These are phyloP conservation scores for Neofusicoccum sp. DNA, from an alignment of 2,329 filamentous ascomycete genomes.

Conservation along the genomic window DNA sequence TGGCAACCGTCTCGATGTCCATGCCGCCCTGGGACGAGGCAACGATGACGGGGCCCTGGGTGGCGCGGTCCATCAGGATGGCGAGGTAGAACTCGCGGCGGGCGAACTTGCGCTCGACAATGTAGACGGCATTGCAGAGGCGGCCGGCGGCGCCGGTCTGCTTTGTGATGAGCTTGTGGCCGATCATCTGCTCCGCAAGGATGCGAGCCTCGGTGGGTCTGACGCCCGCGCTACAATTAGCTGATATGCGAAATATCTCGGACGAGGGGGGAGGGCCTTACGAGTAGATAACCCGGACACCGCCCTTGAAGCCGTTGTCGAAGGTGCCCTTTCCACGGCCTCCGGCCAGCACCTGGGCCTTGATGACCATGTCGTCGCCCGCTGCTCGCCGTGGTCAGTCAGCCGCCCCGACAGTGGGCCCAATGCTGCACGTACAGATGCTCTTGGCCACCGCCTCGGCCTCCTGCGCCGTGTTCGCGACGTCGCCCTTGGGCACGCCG, in stretches of 20 bases:
- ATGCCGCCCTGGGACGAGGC: conserved; percentile 98
- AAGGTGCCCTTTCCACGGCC: conserved; percentile 97
- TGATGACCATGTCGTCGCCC: conserved; percentile 97
- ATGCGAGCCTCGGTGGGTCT: conserved; percentile 89
- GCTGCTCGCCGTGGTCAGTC: conserved; percentile 43
- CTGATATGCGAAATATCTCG: conserved; percentile 19
- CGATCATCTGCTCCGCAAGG: conserved; percentile 99
- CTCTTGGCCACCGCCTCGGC: conserved; percentile 88
- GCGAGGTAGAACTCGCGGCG: conserved; percentile 99
- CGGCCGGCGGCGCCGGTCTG: conserved; percentile 93
- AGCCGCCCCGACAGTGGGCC: background rate
- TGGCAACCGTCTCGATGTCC: conserved; percentile 98
- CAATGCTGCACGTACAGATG: conserved; percentile 63
- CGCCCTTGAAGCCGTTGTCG: conserved; percentile 98
- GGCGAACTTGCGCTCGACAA: conserved; percentile 99
- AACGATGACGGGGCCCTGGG: conserved; percentile 92
- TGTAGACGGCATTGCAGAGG: conserved; percentile 96
- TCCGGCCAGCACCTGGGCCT: conserved; percentile 97
- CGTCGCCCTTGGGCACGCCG: conserved; percentile 85
- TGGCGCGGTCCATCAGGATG: conserved; percentile 94
- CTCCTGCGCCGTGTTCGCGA: conserved; percentile 81
- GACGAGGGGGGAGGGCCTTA: conserved; percentile 41
- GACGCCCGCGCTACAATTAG: conserved; percentile 13
- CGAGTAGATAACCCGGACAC: conserved; percentile 98
- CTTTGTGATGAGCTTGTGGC: conserved; percentile 99